Percentiles rank a stretch among this genome's conserved stretches.
These are phyloP conservation scores for Phaseolus lunatus DNA, from an alignment of 306 rosid species.

Conservation along the genomic window DNA sequence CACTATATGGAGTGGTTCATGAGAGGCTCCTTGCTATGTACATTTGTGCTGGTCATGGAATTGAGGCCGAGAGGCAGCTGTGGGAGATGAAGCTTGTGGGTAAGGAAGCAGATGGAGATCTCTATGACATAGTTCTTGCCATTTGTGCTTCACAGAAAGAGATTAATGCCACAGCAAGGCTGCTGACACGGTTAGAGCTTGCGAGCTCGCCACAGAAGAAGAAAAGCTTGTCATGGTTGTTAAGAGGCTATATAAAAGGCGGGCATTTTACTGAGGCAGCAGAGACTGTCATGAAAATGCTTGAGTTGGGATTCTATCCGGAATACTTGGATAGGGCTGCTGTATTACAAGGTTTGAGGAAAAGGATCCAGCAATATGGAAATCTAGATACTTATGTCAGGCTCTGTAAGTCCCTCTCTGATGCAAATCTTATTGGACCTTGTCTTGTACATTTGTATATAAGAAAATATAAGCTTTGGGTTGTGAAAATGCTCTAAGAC, in stretches of 20 bases:
- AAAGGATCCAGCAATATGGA: conserved; percentile 68
- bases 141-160: conserved; percentile 93
- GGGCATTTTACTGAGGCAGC: conserved; percentile 90
- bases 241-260: conserved; percentile 93
- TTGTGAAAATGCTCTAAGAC: conserved; percentile 72
- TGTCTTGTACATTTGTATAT: conserved; percentile 81
- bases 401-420: conserved; percentile 84
- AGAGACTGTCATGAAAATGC: conserved; percentile 81
- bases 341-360: conserved; percentile 81
- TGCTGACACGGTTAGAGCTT: conserved; percentile 77
- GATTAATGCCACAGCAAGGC: conserved; percentile 60
- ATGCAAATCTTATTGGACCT: conserved; percentile 78
- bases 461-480: conserved; percentile 86
- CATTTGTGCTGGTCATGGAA: conserved; percentile 88
- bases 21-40: conserved; percentile 99
- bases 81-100: conserved; percentile 98
- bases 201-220: conserved; percentile 67
- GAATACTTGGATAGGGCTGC: conserved; percentile 90
- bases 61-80: conserved; percentile 91
- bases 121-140: conserved; percentile 90
- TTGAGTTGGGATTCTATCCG: conserved; percentile 72
- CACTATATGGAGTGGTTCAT: conserved; percentile 71
- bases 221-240: conserved; percentile 88
- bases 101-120: conserved; percentile 84
- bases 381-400: conserved; percentile 68